Conservation (phyloP, 768 basidiomycete genomes). For the Auricularia auricula-judae region DNA sequence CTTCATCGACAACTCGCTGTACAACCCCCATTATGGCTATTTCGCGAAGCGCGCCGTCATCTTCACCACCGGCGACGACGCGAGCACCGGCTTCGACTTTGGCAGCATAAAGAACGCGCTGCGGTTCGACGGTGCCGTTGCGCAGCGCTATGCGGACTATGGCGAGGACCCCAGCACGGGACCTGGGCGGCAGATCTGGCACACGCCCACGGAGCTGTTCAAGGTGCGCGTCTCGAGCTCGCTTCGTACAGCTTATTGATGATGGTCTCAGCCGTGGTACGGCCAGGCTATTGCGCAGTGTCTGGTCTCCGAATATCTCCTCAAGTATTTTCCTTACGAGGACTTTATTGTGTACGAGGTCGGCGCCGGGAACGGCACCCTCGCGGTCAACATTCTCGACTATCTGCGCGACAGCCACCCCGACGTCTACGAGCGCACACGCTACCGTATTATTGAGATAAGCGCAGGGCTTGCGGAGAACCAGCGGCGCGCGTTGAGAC, state of each 20-base stretch:
- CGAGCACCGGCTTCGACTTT: constrained; percentile 48
- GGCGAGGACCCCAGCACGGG: constrained; percentile 45
- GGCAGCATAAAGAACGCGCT: constrained; percentile 46
- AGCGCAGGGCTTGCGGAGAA: constrained; percentile 62
- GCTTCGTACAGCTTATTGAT: background rate
- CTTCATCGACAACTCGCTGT: constrained; percentile 92
- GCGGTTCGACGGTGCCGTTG: constrained; percentile 78
- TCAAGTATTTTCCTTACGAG: constrained; percentile 93
- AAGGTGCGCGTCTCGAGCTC: constrained; percentile 45
- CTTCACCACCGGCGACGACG: constrained; percentile 50
- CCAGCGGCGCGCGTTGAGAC: constrained; percentile 57
- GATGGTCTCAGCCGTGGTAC: constrained; percentile 69
- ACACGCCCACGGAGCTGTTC: constrained; percentile 96
- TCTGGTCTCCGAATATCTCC: constrained; percentile 82
- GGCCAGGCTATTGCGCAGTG: constrained; percentile 84
- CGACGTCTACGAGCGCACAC: constrained; percentile 86
- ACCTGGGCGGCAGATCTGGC: constrained; percentile 89
- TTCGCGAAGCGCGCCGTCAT: constrained; percentile 91
- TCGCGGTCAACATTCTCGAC: constrained; percentile 81
- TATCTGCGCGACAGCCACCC: constrained; percentile 66
- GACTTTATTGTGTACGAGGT: constrained; percentile 95
- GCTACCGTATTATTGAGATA: constrained; percentile 93
- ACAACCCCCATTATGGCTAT: constrained; percentile 97
- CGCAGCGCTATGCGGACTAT: constrained; percentile 61
- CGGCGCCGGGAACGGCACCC: constrained; percentile 94